Percentiles rank a stretch among this genome's conserved stretches.
Evolutionary conservation across 2,329 filamentous ascomycete species (phyloP).

Genomic region (Mariannaea elegans): DNA sequence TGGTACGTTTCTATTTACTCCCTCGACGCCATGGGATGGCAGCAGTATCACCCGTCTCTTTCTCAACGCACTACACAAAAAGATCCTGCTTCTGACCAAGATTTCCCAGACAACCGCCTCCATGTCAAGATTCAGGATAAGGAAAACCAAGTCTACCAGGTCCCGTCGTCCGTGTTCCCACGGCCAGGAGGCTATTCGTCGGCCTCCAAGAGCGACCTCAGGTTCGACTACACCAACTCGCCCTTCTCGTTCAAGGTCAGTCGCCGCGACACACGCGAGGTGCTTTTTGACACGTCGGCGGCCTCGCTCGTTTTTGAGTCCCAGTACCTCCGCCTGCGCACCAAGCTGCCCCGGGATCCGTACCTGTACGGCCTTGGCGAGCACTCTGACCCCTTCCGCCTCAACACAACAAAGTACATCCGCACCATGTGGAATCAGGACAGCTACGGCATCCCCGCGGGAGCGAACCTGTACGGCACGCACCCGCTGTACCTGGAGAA

Average conservation of each 20-base stretch:
- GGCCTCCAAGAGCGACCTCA: constrained; percentile 52
- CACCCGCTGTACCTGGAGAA: constrained; percentile 83
- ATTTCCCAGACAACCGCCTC: constrained; percentile 60
- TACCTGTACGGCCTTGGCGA: constrained; percentile 84
- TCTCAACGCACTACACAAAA: no score
- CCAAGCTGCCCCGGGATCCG: constrained; percentile 72
- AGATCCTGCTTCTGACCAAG: not conserved
- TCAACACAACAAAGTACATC: constrained; percentile 69
- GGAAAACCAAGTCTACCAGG: constrained; percentile 75
- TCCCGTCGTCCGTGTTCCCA: constrained; percentile 74
- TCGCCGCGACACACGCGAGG: constrained; percentile 50
- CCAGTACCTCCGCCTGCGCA: constrained; percentile 79
- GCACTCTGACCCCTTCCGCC: constrained; percentile 74
- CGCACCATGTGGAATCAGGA: constrained; percentile 70
- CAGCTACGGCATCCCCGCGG: constrained; percentile 67
- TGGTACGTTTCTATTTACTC: no score
- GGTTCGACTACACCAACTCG: constrained; percentile 51
- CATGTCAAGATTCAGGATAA: constrained; percentile 78
- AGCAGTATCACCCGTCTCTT: no score
- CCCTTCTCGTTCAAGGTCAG: constrained; percentile 75
- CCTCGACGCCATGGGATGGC: not conserved
- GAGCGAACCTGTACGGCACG: constrained; percentile 75
- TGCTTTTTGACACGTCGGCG: constrained; percentile 76
- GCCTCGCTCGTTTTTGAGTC: constrained; percentile 77
- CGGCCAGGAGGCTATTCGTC: constrained; percentile 51